Conservation (phyloP, 257 asterid species). For the Plectranthus barbatus region DNA sequence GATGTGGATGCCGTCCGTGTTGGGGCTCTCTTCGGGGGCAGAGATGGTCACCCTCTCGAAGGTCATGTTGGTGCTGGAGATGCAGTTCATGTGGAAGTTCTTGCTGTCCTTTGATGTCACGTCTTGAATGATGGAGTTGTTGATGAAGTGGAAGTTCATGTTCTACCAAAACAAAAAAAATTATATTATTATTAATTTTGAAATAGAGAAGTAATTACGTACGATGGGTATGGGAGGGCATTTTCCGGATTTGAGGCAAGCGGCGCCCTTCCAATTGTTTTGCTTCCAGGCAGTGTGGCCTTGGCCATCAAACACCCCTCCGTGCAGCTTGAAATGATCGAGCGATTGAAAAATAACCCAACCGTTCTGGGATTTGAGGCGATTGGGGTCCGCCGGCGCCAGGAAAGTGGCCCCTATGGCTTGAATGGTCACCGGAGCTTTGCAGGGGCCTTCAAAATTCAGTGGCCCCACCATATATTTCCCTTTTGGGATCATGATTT, state of each 20-base stretch:
- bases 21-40: slow-evolving; percentile 25
- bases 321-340: not conserved
- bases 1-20: slow-evolving; percentile 44
- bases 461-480: not conserved
- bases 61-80: slow-evolving; percentile 24
- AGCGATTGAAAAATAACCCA: not conserved
- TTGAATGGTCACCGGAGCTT: not conserved
- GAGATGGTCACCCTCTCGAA: slow-evolving; percentile 11
- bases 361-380: not conserved
- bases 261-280: not conserved
- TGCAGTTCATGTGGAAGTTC: slow-evolving; percentile 24
- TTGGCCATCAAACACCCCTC: not conserved
- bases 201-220: too few species aligned
- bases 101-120: slow-evolving; percentile 37
- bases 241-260: not conserved
- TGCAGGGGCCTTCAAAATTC: not conserved
- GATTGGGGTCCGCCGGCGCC: not conserved
- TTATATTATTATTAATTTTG: too few species aligned
- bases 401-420: not conserved
- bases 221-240: slow-evolving; percentile 19
- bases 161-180: too few species aligned
- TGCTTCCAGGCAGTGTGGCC: not conserved
- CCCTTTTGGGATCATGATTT: not conserved
- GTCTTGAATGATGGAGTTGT: slow-evolving; percentile 23
- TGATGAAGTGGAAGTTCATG: slow-evolving; percentile 34